phyloP scores from a whole-genome alignment of 73 alveolate species.

The Paramecium bursaria region DNA sequence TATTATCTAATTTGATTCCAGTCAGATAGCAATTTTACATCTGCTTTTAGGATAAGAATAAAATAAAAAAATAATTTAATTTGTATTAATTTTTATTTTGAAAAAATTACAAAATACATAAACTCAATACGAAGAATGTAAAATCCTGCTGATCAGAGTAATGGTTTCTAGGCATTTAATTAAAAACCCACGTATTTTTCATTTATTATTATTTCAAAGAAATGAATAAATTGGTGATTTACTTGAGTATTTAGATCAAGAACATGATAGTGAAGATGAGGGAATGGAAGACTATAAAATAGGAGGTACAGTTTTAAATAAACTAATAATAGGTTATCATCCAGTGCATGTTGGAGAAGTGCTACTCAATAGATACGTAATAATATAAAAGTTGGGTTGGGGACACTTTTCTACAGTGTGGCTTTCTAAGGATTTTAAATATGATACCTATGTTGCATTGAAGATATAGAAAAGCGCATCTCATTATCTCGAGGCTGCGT shows the following conservation, averaged over 20 bases:
- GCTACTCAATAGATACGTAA: constrained; percentile 86
- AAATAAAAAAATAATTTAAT: too few relatives aligned
- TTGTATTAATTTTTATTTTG: too few relatives aligned
- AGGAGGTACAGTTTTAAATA: constrained; percentile 43
- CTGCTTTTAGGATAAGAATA: too few relatives aligned
- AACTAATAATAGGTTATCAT: constrained; percentile 78
- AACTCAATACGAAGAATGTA: too few relatives aligned
- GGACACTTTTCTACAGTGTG: constrained; percentile 94
- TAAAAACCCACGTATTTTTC: too few relatives aligned
- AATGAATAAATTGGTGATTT: constrained; percentile 20
- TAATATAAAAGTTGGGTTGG: constrained; percentile 93
- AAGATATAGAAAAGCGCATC: constrained; percentile 89
- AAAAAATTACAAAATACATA: too few relatives aligned
- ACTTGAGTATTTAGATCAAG: constrained; percentile 50
- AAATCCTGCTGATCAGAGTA: too few relatives aligned
- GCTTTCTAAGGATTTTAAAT: constrained; percentile 90
- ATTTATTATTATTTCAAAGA: too few relatives aligned
- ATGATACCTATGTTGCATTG: constrained; percentile 88
- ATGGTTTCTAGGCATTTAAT: too few relatives aligned
- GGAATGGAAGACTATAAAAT: constrained; percentile 71
- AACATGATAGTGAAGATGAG: constrained; percentile 72
- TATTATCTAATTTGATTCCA: too few relatives aligned
- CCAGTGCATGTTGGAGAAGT: constrained; percentile 95
- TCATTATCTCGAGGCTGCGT: constrained; percentile 86
- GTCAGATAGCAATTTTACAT: too few relatives aligned